Evolutionary conservation across 2,329 filamentous ascomycete genomes (phyloP), one percentile per base, ranked within the genome.

Genomic region (Botryotinia calthae): DNA sequence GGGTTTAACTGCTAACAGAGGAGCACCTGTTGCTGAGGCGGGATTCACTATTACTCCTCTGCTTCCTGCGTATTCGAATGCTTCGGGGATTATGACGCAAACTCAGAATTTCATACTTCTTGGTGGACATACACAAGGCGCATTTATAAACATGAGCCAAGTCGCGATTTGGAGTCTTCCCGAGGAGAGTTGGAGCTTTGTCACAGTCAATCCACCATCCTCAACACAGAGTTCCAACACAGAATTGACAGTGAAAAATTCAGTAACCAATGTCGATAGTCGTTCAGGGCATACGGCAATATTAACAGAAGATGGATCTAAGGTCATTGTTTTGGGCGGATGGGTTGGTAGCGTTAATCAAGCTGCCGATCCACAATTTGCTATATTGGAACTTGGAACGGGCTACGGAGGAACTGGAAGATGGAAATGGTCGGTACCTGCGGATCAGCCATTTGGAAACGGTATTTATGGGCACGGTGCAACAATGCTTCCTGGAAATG

Each of bases 111-210:
- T 93, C 76, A 88, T 97, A 20, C 83, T 98, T 34, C 84, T 98
- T 25, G 95, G 95, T 58, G 95, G 95, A 0, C 94, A 98, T 80
- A 97, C 94, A 0, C 86, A 89, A 77, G 82, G 85, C 25, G 95
- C 94, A 0, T 98, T 97, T 80, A 91, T 98, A 83, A 97, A 98
- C 81, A 98, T 97, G 91, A 97, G 93, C 72, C 93, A 94, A 61
- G 89, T 95, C 1, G 95, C 94, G 0, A 84, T 98, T 2, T 97
- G 95, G 86, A 95, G 90, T 71, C 84, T 98, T 10, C 95, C 95
- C 0, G 92, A 97, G 78, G 90, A 94, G 79, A 91, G 88, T 70
- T 98, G 95, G 95, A 91, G 89, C 42, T 98, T 95, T 80, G 84
- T 97, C 40, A 85, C 87, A 1, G 88, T 95, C n/a, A 83, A 87